Conservation (phyloP, 495 filamentous ascomycete genomes). For the Penicillium canariense region DNA sequence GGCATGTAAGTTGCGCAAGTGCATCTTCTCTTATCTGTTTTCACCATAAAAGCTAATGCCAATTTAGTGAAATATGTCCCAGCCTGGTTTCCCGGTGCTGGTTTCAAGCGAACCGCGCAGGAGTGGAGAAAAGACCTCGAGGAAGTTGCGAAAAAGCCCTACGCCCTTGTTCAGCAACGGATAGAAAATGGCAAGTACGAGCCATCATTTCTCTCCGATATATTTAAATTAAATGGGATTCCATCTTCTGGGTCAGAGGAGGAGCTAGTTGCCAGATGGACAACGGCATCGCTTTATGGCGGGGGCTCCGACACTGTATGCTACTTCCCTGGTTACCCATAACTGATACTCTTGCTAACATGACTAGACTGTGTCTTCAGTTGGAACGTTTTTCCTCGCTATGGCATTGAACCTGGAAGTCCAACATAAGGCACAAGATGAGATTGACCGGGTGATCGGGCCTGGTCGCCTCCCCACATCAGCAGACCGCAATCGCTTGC, state of each 20-base stretch:
- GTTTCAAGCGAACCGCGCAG: conserved; percentile 42
- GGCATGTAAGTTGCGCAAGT: conserved; percentile 8
- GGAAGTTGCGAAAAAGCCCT: conserved; percentile 34
- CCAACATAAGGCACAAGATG: conserved; percentile 49
- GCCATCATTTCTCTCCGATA: conserved; percentile 38
- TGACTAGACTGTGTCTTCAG: conserved; percentile 14
- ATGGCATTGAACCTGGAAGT: conserved; percentile 43
- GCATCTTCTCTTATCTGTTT: background rate
- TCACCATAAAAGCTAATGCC: background rate
- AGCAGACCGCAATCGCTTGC: conserved; percentile 34
- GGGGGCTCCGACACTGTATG: conserved; percentile 55
- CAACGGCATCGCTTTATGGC: conserved; percentile 50
- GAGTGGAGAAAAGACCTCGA: conserved; percentile 31
- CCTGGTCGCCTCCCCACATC: conserved; percentile 27
- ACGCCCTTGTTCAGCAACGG: conserved; percentile 42
- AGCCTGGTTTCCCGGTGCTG: conserved; percentile 49
- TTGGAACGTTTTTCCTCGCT: conserved; percentile 35
- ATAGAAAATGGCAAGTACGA: conserved; percentile 33
- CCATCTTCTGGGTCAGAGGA: conserved; percentile 19
- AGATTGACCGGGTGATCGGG: conserved; percentile 51
- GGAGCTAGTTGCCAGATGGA: conserved; percentile 38
- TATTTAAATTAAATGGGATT: conserved; percentile 25
- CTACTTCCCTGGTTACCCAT: background rate
- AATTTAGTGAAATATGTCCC: conserved; percentile 41
- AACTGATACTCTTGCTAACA: background rate